A percentile compares a stretch with the other conserved stretches of the same genome.
These are phyloP conservation scores for Phyllostachys edulis DNA, from an alignment of 176 grass and related monocot genomes.

Conservation along the genomic window DNA sequence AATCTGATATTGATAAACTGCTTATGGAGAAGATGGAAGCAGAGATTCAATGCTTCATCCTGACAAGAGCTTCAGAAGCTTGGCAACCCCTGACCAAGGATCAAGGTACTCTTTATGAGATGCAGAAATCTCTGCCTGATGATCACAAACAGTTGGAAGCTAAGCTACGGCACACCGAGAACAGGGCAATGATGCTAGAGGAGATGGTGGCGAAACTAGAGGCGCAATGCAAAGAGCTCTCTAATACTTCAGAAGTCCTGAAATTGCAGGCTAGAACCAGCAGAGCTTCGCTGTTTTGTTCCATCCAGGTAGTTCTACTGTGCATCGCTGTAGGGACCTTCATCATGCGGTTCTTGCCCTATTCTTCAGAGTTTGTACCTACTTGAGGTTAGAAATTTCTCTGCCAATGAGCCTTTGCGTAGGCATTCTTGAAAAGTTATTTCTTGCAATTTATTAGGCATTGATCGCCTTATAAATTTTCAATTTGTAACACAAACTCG, in stretches of 20 bases:
- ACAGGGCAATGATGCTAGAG: conserved; percentile 43
- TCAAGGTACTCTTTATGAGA: conserved; percentile 44
- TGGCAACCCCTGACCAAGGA: conserved; percentile 44
- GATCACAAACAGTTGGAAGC: conserved; percentile 53
- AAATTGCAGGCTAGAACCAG: conserved; percentile 56
- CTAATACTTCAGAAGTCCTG: conserved; percentile 57
- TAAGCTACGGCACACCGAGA: conserved; percentile 52
- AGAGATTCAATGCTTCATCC: conserved; percentile 71
- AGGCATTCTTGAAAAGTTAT: conserved; percentile 35
- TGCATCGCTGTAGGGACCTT: conserved; percentile 48
- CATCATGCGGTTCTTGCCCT: conserved; percentile 46
- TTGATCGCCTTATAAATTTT: conserved; percentile 31
- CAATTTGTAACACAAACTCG: conserved; percentile 50
- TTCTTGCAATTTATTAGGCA: conserved; percentile 51
- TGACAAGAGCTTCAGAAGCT: conserved; percentile 60
- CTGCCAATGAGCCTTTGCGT: conserved; percentile 26
- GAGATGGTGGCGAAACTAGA: conserved; percentile 61
- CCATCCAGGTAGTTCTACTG: conserved; percentile 62
- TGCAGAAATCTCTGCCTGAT: conserved; percentile 38
- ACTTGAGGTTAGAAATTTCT: conserved; percentile 56
- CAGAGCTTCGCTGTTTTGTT: conserved; percentile 56
- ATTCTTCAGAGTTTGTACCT: conserved; percentile 64
- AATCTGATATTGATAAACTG: conserved; percentile 58
- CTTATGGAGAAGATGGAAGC: conserved; percentile 72
- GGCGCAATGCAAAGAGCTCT: conserved; percentile 50